Evolutionary conservation across 495 filamentous ascomycete species (phyloP).

Genomic region (Haplographium delicatum): DNA sequence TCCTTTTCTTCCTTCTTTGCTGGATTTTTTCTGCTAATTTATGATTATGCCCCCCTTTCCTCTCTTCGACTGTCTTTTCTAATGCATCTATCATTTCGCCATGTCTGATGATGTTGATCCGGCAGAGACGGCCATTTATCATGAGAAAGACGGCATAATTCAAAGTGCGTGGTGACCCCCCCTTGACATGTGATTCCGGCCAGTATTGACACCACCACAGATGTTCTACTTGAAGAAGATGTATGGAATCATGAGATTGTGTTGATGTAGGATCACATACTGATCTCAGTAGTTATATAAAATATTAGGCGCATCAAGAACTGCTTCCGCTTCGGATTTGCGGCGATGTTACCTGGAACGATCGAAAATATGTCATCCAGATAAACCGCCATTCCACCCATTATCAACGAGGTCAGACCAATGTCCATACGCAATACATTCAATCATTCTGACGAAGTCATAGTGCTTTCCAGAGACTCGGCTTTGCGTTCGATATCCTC

Average conservation of each 20-base stretch:
- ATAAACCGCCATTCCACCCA: constrained; percentile 33
- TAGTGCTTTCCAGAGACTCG: constrained; percentile 39
- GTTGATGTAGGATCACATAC: background rate
- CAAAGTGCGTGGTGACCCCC: constrained; percentile 6
- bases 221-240: constrained; percentile 35
- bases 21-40: constrained; percentile 20
- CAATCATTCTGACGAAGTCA: background rate
- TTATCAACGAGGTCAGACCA: constrained; percentile 28
- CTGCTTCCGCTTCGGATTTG: constrained; percentile 31
- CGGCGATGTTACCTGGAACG: constrained; percentile 39
- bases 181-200: constrained; percentile 21
- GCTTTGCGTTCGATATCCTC: constrained; percentile 39
- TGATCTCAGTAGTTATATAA: constrained; percentile 29
- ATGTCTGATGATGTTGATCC: constrained; percentile 23
- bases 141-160: constrained; percentile 25
- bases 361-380: constrained; percentile 39
- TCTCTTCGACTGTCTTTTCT: constrained; percentile 24
- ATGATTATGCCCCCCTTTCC: constrained; percentile 23
- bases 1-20: constrained; percentile 12
- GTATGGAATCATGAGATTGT: constrained; percentile 13
- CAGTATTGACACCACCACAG: constrained; percentile 18
- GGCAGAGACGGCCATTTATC: constrained; percentile 9
- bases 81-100: constrained; percentile 19
- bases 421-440: background rate
- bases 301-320: constrained; percentile 32